phyloP scores from a whole-genome alignment of 306 rosid species.

The Dryas alaskensis region DNA sequence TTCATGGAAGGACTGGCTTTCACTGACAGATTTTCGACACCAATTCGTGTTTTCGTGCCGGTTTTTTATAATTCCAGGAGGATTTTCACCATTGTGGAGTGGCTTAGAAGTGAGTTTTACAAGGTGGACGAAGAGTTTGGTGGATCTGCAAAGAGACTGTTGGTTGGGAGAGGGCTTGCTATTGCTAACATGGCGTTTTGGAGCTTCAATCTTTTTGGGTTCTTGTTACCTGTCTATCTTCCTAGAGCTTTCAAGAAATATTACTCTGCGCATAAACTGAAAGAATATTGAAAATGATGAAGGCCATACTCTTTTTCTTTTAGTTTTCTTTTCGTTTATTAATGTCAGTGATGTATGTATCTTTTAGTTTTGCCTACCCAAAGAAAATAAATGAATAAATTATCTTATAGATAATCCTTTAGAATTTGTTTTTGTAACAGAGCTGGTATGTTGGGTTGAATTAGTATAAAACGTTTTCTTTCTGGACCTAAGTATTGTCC shows the following conservation, averaged over 20 bases:
- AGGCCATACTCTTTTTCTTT: neutral
- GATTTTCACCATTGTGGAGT: constrained; percentile 63
- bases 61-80: constrained; percentile 69
- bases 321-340: neutral
- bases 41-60: constrained; percentile 80
- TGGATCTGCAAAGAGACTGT: constrained; percentile 50
- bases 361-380: too few relatives aligned
- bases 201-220: constrained; percentile 89
- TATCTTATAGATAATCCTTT: neutral
- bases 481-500: too few relatives aligned
- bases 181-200: constrained; percentile 82
- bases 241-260: constrained; percentile 76
- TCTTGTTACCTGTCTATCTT: constrained; percentile 83
- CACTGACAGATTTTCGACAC: constrained; percentile 50
- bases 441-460: neutral
- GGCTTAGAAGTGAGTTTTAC: constrained; percentile 70
- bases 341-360: neutral
- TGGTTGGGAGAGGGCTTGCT: constrained; percentile 69
- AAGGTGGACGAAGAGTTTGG: constrained; percentile 37
- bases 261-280: constrained; percentile 42
- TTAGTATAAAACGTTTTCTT: too few relatives aligned
- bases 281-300: constrained; percentile 18
- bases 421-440: too few relatives aligned
- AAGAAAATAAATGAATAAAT: constrained; percentile 4
- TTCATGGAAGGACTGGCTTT: constrained; percentile 84